phyloP scores from a whole-genome alignment of 306 rosid species.

The Macrotyloma uniflorum region DNA sequence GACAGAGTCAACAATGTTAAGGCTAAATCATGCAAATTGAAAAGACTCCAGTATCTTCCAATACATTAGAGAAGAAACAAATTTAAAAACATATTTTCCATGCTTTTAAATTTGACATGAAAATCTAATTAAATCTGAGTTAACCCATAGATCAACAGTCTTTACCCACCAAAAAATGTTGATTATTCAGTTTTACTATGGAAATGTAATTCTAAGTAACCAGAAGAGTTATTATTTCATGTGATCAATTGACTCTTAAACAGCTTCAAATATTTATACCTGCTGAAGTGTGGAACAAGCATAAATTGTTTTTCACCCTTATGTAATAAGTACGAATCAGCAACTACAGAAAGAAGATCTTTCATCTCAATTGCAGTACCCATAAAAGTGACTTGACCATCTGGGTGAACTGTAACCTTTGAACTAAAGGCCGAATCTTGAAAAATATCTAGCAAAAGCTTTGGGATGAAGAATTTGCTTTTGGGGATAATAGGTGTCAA shows the following conservation, averaged over 20 bases:
- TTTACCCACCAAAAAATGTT: not conserved
- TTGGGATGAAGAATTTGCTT: conserved; percentile 47
- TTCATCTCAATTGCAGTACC: conserved; percentile 71
- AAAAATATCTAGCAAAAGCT: conserved; percentile 64
- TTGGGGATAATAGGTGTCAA: conserved; percentile 49
- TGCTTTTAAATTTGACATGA: conserved; percentile 1
- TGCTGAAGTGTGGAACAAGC: conserved; percentile 71
- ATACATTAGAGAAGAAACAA: conserved; percentile 16
- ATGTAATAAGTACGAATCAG: conserved; percentile 55
- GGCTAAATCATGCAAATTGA: conserved; percentile 15
- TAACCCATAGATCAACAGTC: conserved; percentile 9
- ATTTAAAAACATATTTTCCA: not conserved
- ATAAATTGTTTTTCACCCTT: conserved; percentile 53
- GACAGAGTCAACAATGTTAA: conserved; percentile 6
- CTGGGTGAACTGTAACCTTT: conserved; percentile 61
- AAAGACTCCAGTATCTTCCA: not conserved
- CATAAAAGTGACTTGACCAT: conserved; percentile 69
- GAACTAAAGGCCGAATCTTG: conserved; percentile 65
- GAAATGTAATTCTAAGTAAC: conserved; percentile 12
- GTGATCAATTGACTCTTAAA: conserved; percentile 9
- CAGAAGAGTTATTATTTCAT: conserved; percentile 14
- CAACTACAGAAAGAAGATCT: conserved; percentile 76
- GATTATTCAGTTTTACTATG: conserved; percentile 1
- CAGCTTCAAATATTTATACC: conserved; percentile 53
- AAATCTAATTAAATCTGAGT: conserved; percentile 18